Conservation (phyloP, 805 yeast genomes). For the Torulaspora maleeae region DNA sequence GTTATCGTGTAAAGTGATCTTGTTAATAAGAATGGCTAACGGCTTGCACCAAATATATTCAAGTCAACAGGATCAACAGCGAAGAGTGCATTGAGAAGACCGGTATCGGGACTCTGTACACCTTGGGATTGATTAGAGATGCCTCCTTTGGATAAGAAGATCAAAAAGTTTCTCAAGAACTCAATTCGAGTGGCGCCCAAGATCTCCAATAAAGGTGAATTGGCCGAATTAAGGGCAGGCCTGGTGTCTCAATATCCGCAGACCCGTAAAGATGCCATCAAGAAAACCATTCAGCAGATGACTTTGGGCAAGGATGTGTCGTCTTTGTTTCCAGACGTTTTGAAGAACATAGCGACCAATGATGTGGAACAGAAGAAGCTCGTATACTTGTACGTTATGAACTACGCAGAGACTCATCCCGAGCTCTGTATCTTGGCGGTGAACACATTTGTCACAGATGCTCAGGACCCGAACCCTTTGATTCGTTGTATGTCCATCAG, state of each 20-base stretch:
- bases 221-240: slow-evolving; percentile 86
- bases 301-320: slow-evolving; percentile 96
- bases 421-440: slow-evolving; percentile 94
- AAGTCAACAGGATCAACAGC: neutral
- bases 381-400: slow-evolving; percentile 92
- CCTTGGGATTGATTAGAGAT: slow-evolving; percentile 9
- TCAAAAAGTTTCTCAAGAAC: slow-evolving; percentile 35
- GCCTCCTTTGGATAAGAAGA: slow-evolving; percentile 36
- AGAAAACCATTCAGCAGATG: slow-evolving; percentile 96
- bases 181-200: slow-evolving; percentile 38
- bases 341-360: slow-evolving; percentile 94
- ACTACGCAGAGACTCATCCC: slow-evolving; percentile 94
- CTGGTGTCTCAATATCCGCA: slow-evolving; percentile 91
- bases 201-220: slow-evolving; percentile 54
- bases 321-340: slow-evolving; percentile 87
- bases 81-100: neutral
- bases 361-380: slow-evolving; percentile 95
- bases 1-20: too few relatives aligned
- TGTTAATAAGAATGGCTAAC: too few relatives aligned
- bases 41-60: too few relatives aligned
- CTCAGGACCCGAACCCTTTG: slow-evolving; percentile 94
- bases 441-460: slow-evolving; percentile 90
- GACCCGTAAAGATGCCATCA: slow-evolving; percentile 94
- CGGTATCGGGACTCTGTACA: neutral
- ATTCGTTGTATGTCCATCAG: slow-evolving; percentile 94